Conservation (phyloP, 257 asterid genomes). For the Solanum ahanhuiri region DNA sequence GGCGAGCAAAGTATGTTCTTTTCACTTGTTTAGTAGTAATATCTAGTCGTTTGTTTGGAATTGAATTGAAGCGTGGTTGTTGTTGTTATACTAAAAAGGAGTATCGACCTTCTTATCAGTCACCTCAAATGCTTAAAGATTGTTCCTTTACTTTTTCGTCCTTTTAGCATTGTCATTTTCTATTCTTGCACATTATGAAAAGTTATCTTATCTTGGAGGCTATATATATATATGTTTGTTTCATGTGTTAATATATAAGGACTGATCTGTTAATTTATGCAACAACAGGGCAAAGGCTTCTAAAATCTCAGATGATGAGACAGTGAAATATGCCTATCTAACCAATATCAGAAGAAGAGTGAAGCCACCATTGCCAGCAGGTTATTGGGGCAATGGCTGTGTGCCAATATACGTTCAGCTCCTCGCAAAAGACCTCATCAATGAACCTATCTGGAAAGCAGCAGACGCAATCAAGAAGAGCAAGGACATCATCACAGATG, state of each 20-base stretch:
- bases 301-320: conserved; percentile 28
- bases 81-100: background rate
- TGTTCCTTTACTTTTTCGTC: background rate
- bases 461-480: conserved; percentile 51
- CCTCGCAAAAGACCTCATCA: conserved; percentile 36
- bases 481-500: conserved; percentile 40
- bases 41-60: no score
- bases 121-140: background rate
- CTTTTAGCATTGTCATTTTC: no score
- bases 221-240: background rate
- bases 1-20: conserved; percentile 59
- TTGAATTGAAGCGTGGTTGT: background rate
- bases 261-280: background rate
- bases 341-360: conserved; percentile 47
- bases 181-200: background rate
- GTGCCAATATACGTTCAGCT: conserved; percentile 72
- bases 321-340: conserved; percentile 61
- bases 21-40: background rate
- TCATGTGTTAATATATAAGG: background rate
- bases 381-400: conserved; percentile 90
- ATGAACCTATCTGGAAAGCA: conserved; percentile 54
- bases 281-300: conserved; percentile 47
- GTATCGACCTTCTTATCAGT: background rate
- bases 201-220: background rate
- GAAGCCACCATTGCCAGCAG: conserved; percentile 55